Evolutionary conservation across 1,284 basidiomycete species (phyloP), one percentile per base, ranked within the genome.

Genomic region (Microbotryum silenes-acaulis): DNA sequence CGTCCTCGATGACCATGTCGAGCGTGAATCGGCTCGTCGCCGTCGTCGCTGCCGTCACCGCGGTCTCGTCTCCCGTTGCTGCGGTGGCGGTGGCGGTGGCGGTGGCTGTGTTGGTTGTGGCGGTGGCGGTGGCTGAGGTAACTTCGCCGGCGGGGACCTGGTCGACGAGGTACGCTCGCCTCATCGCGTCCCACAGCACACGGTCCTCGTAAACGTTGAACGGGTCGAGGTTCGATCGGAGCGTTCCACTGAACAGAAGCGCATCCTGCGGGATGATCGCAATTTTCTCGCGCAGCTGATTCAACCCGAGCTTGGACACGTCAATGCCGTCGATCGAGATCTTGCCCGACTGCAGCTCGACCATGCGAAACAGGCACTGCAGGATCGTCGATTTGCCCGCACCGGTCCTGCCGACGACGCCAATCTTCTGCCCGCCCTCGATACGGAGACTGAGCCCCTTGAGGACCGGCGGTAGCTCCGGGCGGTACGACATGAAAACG

Each of bases 281-380:
- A 16, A 66, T 47, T 3, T 47, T 42, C 10, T 51, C 52, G 6
- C 91, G 82, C 59, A 96, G 74, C 74, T 93, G 90, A 72, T 89
- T 82, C 25, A 94, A 78, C 1, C 91, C 91, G 65, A 97, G 92
- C 6, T 78, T 84, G 0, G 87, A 85, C 61, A 96, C 89, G 74
- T 96, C 90, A 68, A 96, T 85, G 1, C 91, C 91, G 68, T 93
- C 91, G 49, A 96, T 84, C 57, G 86, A 57, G 64, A 97, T 92
- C 53, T 79, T 81, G 0, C 93, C 93, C 12, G 78, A 77, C 2
- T 82, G 79, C 0, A 91, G 91, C 71, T 97, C 92, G 8, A 87
- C 86, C 71, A 97, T 96, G 63, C 92, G 83, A 66, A 97, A 75
- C 27, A 97, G 60, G 20, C 60, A 85, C 83, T 89, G 89, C 0